Evolutionary conservation across 352 stramenopile species (phyloP).

Genomic region (Globisporangium perplexum): DNA sequence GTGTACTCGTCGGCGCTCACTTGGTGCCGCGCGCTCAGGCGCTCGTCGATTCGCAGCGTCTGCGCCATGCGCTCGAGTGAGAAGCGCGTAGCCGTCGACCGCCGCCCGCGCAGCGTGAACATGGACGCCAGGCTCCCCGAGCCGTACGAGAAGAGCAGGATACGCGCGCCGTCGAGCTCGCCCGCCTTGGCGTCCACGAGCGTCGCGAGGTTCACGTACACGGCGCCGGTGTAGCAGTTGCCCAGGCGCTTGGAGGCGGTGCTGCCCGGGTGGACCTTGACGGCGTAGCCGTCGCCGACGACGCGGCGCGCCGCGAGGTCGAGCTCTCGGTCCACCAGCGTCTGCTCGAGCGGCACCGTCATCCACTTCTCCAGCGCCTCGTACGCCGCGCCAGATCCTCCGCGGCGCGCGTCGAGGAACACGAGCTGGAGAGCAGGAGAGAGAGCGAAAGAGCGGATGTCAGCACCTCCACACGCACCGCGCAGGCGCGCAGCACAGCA

Average conservation of each 20-base stretch:
- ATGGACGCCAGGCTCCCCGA: constrained; percentile 95
- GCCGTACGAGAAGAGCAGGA: constrained; percentile 96
- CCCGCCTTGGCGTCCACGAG: constrained; percentile 66
- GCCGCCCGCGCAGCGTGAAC: constrained; percentile 75
- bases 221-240: constrained; percentile 97
- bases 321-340: constrained; percentile 88
- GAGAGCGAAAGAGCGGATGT: no score
- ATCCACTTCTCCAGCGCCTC: constrained; percentile 63
- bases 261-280: constrained; percentile 84
- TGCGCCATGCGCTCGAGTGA: constrained; percentile 86
- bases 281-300: constrained; percentile 65
- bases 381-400: constrained; percentile 20
- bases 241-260: constrained; percentile 85
- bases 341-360: constrained; percentile 82
- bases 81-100: constrained; percentile 45
- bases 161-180: constrained; percentile 61
- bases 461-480: no score
- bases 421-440: constrained; percentile 18
- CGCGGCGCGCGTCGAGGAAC: constrained; percentile 54
- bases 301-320: constrained; percentile 85
- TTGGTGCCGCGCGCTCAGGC: constrained; percentile 78
- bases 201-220: constrained; percentile 95
- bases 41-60: constrained; percentile 72
- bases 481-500: not conserved
- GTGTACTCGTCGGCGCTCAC: constrained; percentile 89